Conservation (phyloP, 106 monocot genomes). For the Acorus calamus region DNA sequence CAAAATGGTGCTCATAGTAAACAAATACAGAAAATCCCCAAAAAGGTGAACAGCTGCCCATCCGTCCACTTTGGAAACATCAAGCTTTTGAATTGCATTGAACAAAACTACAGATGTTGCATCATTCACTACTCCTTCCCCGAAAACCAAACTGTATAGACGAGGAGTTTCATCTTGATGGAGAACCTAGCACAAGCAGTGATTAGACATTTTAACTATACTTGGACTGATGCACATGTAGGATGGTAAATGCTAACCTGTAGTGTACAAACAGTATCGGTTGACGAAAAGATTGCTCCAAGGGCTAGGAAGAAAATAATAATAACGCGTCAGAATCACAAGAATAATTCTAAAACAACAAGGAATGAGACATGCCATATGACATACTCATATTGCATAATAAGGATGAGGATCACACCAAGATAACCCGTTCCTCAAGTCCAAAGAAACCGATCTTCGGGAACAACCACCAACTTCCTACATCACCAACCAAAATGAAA, state of each 20-base stretch:
- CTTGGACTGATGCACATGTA: background rate
- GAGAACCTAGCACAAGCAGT: slow-evolving; percentile 26
- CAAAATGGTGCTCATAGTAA: slow-evolving; percentile 59
- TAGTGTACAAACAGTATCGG: slow-evolving; percentile 77
- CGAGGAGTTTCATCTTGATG: slow-evolving; percentile 69
- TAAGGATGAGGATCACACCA: slow-evolving; percentile 24
- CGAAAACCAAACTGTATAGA: slow-evolving; percentile 80
- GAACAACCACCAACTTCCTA: slow-evolving; percentile 76
- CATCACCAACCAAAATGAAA: background rate
- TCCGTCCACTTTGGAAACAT: slow-evolving; percentile 42
- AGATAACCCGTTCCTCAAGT: slow-evolving; percentile 47
- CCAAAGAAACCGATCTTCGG: slow-evolving; percentile 62
- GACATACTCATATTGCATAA: too few relatives aligned
- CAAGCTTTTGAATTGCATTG: slow-evolving; percentile 50
- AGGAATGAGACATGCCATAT: background rate
- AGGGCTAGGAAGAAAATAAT: slow-evolving; percentile 37
- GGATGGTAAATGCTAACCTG: slow-evolving; percentile 30
- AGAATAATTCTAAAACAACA: background rate
- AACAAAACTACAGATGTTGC: slow-evolving; percentile 74
- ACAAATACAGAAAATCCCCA: slow-evolving; percentile 61
- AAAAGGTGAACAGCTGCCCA: slow-evolving; percentile 29
- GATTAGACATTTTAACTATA: background rate
- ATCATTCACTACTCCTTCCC: slow-evolving; percentile 87
- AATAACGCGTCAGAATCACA: slow-evolving; percentile 1
- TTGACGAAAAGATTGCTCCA: slow-evolving; percentile 78